Conservation (phyloP, 192 early-diverging fungal genomes). For the Rhizophagus sp. region DNA sequence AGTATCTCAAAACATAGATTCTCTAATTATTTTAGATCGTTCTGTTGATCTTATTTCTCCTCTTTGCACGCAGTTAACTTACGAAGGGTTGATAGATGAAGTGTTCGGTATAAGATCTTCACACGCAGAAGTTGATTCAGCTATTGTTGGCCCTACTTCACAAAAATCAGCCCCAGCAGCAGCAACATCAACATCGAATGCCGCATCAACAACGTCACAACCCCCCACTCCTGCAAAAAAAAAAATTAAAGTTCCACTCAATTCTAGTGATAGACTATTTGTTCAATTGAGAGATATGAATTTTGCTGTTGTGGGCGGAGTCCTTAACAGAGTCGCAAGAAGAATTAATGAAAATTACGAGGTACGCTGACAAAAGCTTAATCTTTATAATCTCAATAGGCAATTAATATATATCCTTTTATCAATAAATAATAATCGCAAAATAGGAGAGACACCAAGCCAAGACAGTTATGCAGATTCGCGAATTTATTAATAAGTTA, state of each 20-base stretch:
- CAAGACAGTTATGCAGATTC: constrained; percentile 88
- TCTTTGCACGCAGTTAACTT: constrained; percentile 93
- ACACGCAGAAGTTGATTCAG: constrained; percentile 74
- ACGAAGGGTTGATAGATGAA: constrained; percentile 96
- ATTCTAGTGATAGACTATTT: constrained; percentile 80
- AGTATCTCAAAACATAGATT: constrained; percentile 73
- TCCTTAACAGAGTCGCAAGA: constrained; percentile 81
- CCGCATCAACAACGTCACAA: constrained; percentile 31
- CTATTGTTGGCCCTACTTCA: constrained; percentile 50
- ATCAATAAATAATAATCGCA: neutral
- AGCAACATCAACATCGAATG: constrained; percentile 34
- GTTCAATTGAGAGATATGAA: constrained; percentile 82
- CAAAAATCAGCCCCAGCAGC: constrained; percentile 31
- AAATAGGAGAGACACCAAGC: constrained; percentile 79
- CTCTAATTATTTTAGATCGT: constrained; percentile 88
- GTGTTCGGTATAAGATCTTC: constrained; percentile 78
- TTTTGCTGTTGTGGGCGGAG: constrained; percentile 85
- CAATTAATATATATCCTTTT: neutral
- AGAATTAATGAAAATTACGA: constrained; percentile 89
- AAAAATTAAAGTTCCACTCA: constrained; percentile 80
- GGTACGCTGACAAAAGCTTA: constrained; percentile 34
- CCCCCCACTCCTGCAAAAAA: constrained; percentile 44
- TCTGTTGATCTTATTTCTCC: constrained; percentile 90
- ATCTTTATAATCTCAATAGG: neutral
- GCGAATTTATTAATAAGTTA: constrained; percentile 89